Evolutionary conservation across 1,284 basidiomycete species (phyloP).

Genomic region (Melanopsichium pennsylvanicum): DNA sequence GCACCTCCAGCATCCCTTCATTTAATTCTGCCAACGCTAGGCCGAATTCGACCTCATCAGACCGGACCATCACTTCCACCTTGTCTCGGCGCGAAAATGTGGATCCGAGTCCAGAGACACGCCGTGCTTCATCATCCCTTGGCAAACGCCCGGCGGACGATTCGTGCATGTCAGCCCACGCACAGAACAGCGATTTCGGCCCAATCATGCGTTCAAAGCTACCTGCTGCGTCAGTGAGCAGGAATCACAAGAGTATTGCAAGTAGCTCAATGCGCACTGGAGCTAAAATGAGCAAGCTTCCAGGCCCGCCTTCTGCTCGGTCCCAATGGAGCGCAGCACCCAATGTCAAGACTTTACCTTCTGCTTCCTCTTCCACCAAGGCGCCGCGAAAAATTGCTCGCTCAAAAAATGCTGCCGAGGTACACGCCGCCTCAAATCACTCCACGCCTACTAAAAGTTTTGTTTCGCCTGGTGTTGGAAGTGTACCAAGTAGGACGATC

Average conservation of each 20-base stretch:
- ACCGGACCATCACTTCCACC: constrained; percentile 3
- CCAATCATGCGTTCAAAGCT: constrained; percentile 1
- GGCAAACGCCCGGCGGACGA: constrained; percentile 18
- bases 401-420: constrained; percentile 17
- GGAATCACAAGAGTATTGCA: neutral
- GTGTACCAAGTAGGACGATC: constrained; percentile 5
- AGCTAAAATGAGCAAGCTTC: constrained; percentile 17
- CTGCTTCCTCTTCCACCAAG: constrained; percentile 17
- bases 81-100: constrained; percentile 3
- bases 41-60: constrained; percentile 19
- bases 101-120: constrained; percentile 1
- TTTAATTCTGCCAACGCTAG: constrained; percentile 8
- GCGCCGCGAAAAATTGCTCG: constrained; percentile 28
- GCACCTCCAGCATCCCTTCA: constrained; percentile 28
- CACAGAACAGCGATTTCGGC: constrained; percentile 39
- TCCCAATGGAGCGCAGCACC: constrained; percentile 10
- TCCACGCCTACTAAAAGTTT: too few species aligned
- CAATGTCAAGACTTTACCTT: constrained; percentile 4
- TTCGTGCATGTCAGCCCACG: constrained; percentile 6
- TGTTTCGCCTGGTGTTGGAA: too few species aligned
- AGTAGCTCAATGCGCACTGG: neutral
- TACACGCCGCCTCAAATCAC: constrained; percentile 12
- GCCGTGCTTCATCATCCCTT: constrained; percentile 21
- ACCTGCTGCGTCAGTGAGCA: neutral
- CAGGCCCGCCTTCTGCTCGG: constrained; percentile 33